Percentiles rank a stretch among this genome's conserved stretches.
Evolutionary conservation across 116 monocot genomes (phyloP).

Genomic region (Phalaenopsis hybrid): DNA sequence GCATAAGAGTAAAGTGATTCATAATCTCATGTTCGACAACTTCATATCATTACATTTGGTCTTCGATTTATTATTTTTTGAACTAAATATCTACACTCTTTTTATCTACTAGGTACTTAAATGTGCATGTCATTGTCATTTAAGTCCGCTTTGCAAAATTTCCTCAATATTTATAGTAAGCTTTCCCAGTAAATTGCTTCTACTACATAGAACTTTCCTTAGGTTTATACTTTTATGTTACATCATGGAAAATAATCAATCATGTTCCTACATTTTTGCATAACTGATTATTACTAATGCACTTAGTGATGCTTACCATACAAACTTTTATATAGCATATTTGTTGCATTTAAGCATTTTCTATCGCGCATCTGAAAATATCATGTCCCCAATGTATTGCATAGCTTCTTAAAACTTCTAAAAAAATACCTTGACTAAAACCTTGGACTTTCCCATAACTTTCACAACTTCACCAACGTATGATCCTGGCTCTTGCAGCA

Average conservation of each 20-base stretch:
- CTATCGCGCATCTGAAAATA: neutral
- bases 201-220: neutral
- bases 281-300: neutral
- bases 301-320: neutral
- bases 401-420: neutral
- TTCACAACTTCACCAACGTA: constrained; percentile 99
- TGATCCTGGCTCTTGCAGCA: constrained; percentile 96
- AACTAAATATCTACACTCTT: neutral
- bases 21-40: neutral
- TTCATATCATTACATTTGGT: neutral
- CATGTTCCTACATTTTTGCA: neutral
- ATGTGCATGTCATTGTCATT: neutral
- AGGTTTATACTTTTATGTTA: neutral
- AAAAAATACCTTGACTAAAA: constrained; percentile 74
- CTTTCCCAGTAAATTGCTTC: neutral
- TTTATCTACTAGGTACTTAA: neutral
- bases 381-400: neutral
- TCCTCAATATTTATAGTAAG: no score
- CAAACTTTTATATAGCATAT: neutral
- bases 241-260: neutral
- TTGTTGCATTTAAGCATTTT: neutral
- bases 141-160: neutral
- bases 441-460: constrained; percentile 99
- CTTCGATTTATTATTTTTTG: neutral
- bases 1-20: neutral